A percentile compares a stretch with the other conserved stretches of the same genome.
These are phyloP conservation scores for Dendrocalamus latiflorus DNA, from an alignment of 202 grass and related monocot genomes.

Conservation along the genomic window DNA sequence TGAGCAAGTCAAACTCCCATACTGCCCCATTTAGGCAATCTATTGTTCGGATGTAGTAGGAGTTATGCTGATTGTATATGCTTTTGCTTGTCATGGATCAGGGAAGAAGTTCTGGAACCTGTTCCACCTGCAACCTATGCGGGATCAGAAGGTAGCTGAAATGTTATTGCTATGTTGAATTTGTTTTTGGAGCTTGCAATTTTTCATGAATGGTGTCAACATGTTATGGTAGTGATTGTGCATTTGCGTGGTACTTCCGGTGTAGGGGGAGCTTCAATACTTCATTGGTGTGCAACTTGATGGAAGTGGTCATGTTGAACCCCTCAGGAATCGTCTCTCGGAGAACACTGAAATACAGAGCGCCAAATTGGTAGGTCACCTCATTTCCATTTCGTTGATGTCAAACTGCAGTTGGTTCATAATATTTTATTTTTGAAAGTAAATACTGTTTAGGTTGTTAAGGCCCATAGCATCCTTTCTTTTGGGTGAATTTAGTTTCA, in stretches of 20 bases:
- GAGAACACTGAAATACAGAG: constrained; percentile 75
- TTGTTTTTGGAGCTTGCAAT: background rate
- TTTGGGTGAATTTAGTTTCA: background rate
- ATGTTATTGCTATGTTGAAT: background rate
- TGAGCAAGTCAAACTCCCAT: background rate
- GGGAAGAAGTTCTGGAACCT: constrained; percentile 99
- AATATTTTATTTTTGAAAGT: background rate
- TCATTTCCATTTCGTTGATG: constrained; percentile 6
- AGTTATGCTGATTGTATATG: background rate
- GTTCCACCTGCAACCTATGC: constrained; percentile 96
- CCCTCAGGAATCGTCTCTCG: constrained; percentile 81
- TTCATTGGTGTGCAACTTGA: constrained; percentile 98
- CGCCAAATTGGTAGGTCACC: constrained; percentile 70
- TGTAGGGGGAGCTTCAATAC: constrained; percentile 96
- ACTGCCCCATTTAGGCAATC: background rate
- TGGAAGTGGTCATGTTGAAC: constrained; percentile 93
- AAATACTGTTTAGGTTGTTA: background rate
- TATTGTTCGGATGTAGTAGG: background rate
- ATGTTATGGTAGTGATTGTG: background rate
- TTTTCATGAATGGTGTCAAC: background rate
- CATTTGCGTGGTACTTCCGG: background rate
- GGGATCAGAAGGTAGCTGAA: constrained; percentile 76
- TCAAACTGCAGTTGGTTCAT: background rate
- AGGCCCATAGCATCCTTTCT: background rate
- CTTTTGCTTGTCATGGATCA: constrained; percentile 35